phyloP scores from a whole-genome alignment of 192 early-diverging fungal species.

The Podila verticillata region DNA sequence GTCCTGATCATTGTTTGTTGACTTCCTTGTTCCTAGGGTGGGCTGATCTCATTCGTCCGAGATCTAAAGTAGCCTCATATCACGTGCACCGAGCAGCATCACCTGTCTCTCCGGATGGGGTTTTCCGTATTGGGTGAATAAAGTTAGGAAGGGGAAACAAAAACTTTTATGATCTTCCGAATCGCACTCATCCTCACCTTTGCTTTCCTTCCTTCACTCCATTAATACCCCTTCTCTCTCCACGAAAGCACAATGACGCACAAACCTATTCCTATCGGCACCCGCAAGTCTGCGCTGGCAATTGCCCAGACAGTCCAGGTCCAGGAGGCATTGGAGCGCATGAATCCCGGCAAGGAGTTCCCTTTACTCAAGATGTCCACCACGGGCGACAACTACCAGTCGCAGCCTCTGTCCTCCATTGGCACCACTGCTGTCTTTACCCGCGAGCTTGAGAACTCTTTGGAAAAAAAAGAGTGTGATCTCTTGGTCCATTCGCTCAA shows the following conservation, averaged over 20 bases:
- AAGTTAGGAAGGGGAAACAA: background rate
- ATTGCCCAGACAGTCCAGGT: constrained; percentile 88
- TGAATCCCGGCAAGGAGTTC: constrained; percentile 57
- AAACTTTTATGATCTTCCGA: constrained; percentile 4
- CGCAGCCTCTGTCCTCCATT: constrained; percentile 87
- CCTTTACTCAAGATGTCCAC: constrained; percentile 73
- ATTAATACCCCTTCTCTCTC: background rate
- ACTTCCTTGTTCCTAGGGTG: constrained; percentile 1
- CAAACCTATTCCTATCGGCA: constrained; percentile 66
- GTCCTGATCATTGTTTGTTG: constrained; percentile 6
- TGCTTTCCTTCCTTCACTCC: background rate
- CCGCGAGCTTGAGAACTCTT: constrained; percentile 87
- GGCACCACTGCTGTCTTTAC: constrained; percentile 93
- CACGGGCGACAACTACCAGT: constrained; percentile 83
- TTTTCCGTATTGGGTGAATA: background rate
- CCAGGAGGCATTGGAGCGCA: constrained; percentile 58
- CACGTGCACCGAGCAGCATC: no score
- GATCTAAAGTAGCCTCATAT: no score
- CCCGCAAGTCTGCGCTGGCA: constrained; percentile 89
- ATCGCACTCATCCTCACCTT: constrained; percentile 1
- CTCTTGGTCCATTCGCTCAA: constrained; percentile 95
- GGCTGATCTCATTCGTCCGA: no score
- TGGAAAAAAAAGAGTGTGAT: constrained; percentile 74
- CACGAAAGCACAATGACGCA: constrained; percentile 18
- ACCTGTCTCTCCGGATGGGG: no score